Base-by-base conservation (phyloP, 768 basidiomycete species). In the Leccinum rimulosum region DNA sequence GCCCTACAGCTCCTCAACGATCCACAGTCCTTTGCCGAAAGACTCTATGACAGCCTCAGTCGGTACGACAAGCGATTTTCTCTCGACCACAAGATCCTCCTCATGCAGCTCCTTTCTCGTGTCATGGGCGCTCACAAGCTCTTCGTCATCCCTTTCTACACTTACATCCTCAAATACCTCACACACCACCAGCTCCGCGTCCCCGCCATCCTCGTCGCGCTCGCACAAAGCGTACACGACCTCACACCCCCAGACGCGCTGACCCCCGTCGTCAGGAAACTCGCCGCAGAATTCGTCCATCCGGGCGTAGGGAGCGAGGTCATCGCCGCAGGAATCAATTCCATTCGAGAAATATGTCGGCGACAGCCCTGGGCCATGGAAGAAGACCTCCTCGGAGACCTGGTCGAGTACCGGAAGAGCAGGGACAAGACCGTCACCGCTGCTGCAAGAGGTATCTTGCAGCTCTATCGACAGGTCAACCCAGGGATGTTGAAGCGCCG, bases 331-430 rank as follows among this genome's bases (percentile, higher is more conserved):
- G 97, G 97, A n/a, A 77, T 99, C 62, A 99, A 99, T 73, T 84
- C 93, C 15, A 93, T 99, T 45, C 82, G 95, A 31, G 96, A 98
- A 72, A 84, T 99, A n/a, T 97, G 94, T 72, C 75, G 91, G 33
- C 75, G 96, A 40, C 97, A 99, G 70, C 93, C 96, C 4, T 95
- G 94, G 93, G 86, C 91, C 55, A 98, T 99, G 89, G 93, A 96
- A 64, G 93, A 93, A 64, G 96, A 98, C 67, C 74, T 98, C 27
- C 78, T 99, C 5, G 87, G 89, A 3, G 97, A 99, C 75, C 74
- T 99, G 62, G 84, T 98, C 54, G 95, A 94, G 74, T 99, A 99
- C 73, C 81, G 88, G 70, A 98, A 97, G 78, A 95, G 93, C 66
- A 85, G 88, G 66, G 97, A 98, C 74, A 98, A 98, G 77, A 83